Conservation (phyloP, 495 filamentous ascomycete genomes). For the Hyaloscypha bicolor region DNA sequence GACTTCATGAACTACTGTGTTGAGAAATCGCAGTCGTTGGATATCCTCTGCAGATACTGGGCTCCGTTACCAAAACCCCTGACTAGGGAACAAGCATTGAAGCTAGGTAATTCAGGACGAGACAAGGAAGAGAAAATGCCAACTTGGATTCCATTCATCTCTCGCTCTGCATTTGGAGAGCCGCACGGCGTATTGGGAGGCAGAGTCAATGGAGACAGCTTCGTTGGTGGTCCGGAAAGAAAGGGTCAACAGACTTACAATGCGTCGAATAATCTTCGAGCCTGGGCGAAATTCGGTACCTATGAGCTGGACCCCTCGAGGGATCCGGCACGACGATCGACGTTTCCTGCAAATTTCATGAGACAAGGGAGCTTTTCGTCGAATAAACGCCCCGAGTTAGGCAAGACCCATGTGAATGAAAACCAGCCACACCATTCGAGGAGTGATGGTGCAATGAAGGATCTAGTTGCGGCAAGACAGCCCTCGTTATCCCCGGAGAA, state of each 20-base stretch:
- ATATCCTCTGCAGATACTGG: slow-evolving; percentile 39
- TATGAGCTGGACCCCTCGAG: background rate
- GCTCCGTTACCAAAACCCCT: slow-evolving; percentile 18
- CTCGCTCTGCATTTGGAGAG: slow-evolving; percentile 27
- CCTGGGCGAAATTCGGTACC: slow-evolving; percentile 7
- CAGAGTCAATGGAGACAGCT: slow-evolving; percentile 22
- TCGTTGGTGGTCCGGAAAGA: slow-evolving; percentile 22
- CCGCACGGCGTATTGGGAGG: slow-evolving; percentile 17
- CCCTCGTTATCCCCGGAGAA: background rate
- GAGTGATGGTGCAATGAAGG: background rate
- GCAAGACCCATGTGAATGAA: background rate
- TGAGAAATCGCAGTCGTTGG: slow-evolving; percentile 30
- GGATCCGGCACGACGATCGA: background rate
- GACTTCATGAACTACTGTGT: slow-evolving; percentile 33
- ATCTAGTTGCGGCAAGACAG: background rate
- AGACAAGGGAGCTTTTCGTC: background rate
- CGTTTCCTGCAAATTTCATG: background rate
- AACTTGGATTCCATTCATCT: slow-evolving; percentile 29
- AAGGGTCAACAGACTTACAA: slow-evolving; percentile 14
- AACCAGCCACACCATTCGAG: background rate
- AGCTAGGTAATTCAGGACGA: background rate
- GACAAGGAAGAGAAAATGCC: slow-evolving; percentile 20
- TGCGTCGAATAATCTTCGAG: slow-evolving; percentile 4
- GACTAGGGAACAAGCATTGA: background rate
- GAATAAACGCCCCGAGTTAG: background rate